Base-by-base conservation (phyloP, 495 filamentous ascomycete genomes). In the Hypomontagnella monticulosa region DNA sequence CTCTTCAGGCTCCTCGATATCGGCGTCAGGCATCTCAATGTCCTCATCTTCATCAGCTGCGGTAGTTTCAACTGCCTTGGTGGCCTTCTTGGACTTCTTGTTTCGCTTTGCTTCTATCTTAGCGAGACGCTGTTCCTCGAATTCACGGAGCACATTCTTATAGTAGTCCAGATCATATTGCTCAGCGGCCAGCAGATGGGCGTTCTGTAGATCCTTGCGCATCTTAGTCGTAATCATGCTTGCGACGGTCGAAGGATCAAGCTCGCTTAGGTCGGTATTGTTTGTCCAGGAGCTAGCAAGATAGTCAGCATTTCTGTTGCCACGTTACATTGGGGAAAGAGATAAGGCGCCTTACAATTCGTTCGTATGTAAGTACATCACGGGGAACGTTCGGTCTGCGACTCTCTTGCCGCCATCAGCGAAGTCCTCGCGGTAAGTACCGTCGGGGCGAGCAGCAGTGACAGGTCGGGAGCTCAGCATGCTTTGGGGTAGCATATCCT, bases 331-430 rank as follows among this genome's bases (percentile, higher is more conserved):
- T 14, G n/a, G 11, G 9, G 1, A 14, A 0, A 12, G 19, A 15
- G 18, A n/a, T 38, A 43, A 16, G 38, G 20, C 20, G 34, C 19
- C 33, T 38, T 80, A 97, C 93, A 97, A 97, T 82, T 97, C 92
- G 73, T 97, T 96, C 53, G 93, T 96, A 58, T 87, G 82, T 54
- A 97, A 80, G 76, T 95, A 97, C 93, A 97, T 97, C 63, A 97
- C 87, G 2, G 93, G 92, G 74, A 90, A 97, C 4, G 90, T 93
- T 40, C 93, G 84, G 75, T 97, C 92, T 37, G 87, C 83, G 14
- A 82, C 88, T 54, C 92, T 89, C 80, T 92, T 93, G 60, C 89
- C 93, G 57, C 86, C 92, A 68, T 95, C 92, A 23, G 86, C 84
- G 72, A 90, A 94, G 66, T 92, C 92, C 46, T 91, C 90, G 46